These are phyloP conservation scores for Berkeleyomyces rouxiae DNA, from an alignment of 2,329 filamentous ascomycete species.

Conservation along the genomic window DNA sequence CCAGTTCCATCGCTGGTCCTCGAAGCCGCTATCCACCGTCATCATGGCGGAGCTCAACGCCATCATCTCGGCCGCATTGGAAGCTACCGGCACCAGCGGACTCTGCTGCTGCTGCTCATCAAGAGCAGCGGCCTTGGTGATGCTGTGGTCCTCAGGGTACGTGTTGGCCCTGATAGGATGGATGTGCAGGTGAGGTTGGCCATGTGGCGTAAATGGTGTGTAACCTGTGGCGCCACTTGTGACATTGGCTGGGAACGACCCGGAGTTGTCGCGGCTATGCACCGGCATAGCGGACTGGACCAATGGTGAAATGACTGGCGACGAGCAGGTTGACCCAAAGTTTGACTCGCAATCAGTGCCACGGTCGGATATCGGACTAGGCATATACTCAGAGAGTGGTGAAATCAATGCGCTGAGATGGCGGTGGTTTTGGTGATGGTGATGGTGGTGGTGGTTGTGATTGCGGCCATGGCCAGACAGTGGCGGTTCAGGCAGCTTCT, in stretches of 20 bases:
- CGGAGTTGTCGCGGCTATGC: neutral
- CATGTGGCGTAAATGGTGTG: neutral
- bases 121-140: neutral
- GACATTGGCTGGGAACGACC: neutral
- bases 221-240: neutral
- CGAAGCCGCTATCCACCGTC: constrained; percentile 41
- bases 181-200: neutral
- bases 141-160: neutral
- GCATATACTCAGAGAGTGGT: neutral
- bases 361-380: neutral
- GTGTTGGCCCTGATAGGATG: neutral
- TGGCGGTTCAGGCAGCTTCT: neutral
- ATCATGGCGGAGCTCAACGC: constrained; percentile 35
- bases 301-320: neutral
- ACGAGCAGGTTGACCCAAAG: neutral
- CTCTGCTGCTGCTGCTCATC: constrained; percentile 1
- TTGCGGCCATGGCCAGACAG: neutral
- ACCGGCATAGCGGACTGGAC: neutral
- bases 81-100: neutral
- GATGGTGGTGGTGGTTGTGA: neutral
- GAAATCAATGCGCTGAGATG: neutral
- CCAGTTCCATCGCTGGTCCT: constrained; percentile 41
- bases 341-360: neutral
- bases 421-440: neutral
- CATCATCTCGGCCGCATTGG: constrained; percentile 10